Evolutionary conservation across 495 filamentous ascomycete genomes (phyloP).

Genomic region (Lasiosphaeria ovina): DNA sequence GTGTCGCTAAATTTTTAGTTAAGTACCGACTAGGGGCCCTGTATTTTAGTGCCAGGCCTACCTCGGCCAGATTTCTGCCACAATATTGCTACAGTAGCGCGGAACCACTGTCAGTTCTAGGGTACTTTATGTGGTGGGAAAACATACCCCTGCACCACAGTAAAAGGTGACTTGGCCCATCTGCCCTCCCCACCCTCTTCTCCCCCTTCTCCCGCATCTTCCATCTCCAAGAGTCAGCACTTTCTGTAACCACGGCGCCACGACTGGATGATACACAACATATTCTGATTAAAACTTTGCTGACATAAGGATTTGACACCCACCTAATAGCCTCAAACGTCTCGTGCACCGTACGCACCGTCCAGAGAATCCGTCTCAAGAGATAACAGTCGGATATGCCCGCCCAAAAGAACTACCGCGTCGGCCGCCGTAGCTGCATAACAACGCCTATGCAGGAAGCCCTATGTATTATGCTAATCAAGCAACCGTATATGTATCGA

Average conservation of each 20-base stretch:
- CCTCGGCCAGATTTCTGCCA: not conserved
- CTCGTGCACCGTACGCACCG: conserved; percentile 21
- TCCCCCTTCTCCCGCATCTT: conserved; percentile 15
- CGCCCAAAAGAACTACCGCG: conserved; percentile 13
- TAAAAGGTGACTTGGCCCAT: conserved; percentile 1
- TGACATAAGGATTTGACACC: conserved; percentile 27
- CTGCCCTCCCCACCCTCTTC: no score
- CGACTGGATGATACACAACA: conserved; percentile 13
- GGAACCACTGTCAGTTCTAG: no score
- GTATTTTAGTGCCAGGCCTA: not conserved
- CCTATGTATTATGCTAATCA: conserved; percentile 8
- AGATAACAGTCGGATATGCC: conserved; percentile 22
- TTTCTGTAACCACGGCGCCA: conserved; percentile 22
- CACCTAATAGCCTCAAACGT: conserved; percentile 27
- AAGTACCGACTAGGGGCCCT: not conserved
- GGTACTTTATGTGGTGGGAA: no score
- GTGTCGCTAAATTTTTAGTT: conserved; percentile 7
- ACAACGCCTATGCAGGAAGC: conserved; percentile 17
- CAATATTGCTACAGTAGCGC: conserved; percentile 1
- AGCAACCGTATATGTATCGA: conserved; percentile 19
- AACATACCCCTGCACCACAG: not conserved
- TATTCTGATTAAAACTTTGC: conserved; percentile 25
- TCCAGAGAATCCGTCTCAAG: conserved; percentile 25
- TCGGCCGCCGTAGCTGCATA: conserved; percentile 24
- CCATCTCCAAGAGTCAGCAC: conserved; percentile 18